These are phyloP conservation scores for Naganishia cerealis DNA, from an alignment of 1,284 basidiomycete species.

Conservation along the genomic window DNA sequence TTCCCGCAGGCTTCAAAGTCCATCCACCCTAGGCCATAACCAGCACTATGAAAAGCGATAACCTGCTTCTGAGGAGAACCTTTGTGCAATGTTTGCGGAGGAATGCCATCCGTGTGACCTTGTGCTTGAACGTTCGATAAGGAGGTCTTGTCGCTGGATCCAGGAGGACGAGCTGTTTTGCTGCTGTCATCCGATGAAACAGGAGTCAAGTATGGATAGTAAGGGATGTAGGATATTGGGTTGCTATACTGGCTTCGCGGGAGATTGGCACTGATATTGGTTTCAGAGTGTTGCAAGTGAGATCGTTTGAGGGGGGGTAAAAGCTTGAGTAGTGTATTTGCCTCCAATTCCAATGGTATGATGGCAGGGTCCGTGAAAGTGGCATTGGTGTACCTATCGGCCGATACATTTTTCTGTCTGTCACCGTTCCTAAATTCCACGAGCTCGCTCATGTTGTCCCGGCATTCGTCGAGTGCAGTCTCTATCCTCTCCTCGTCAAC, in stretches of 20 bases:
- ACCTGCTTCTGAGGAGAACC: background rate
- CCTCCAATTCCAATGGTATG: background rate
- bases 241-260: background rate
- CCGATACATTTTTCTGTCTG: background rate
- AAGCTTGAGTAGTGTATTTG: slow-evolving; percentile 2
- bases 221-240: background rate
- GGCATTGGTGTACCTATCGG: background rate
- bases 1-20: slow-evolving; percentile 20
- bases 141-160: background rate
- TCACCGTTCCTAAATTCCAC: background rate
- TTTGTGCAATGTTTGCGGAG: background rate
- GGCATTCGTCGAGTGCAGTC: background rate
- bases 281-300: background rate
- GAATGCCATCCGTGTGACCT: background rate
- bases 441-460: background rate
- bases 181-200: background rate
- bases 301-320: slow-evolving; percentile 4
- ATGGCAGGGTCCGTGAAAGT: background rate
- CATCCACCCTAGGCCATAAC: slow-evolving; percentile 19
- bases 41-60: slow-evolving; percentile 22
- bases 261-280: background rate
- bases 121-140: background rate
- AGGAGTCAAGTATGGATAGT: slow-evolving; percentile 16
- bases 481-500: background rate
- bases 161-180: background rate